Evolutionary conservation across 495 filamentous ascomycete genomes (phyloP).

Genomic region (Penicillium cinerascens): DNA sequence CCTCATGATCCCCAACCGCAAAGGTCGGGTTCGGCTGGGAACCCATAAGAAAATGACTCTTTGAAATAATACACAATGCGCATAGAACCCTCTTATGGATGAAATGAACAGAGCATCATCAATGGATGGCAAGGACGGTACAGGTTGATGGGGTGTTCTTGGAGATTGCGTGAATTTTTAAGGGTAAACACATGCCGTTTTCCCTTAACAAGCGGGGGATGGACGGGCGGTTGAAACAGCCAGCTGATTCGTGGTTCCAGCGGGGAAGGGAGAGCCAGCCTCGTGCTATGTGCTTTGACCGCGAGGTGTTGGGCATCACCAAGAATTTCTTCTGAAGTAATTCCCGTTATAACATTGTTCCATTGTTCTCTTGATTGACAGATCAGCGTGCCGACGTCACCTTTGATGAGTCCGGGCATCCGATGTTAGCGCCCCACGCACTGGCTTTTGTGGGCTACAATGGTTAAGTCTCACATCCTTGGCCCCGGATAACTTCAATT

Average conservation of each 20-base stretch:
- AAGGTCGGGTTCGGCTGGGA: slow-evolving; percentile 26
- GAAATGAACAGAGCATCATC: background rate
- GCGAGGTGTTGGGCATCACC: background rate
- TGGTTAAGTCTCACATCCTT: background rate
- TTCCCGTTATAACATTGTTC: background rate
- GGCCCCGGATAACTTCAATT: background rate
- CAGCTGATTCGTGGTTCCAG: background rate
- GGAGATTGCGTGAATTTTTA: background rate
- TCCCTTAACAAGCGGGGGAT: background rate
- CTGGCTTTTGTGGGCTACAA: background rate
- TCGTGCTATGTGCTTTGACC: background rate
- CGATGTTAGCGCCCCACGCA: background rate
- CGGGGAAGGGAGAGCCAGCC: too few relatives aligned
- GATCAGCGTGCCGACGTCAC: background rate
- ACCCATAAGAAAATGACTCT: background rate
- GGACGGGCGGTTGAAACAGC: background rate
- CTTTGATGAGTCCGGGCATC: background rate
- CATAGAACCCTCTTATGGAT: too few relatives aligned
- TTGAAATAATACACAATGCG: too few relatives aligned
- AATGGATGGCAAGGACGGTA: background rate
- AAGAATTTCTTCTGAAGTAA: background rate
- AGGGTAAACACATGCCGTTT: background rate
- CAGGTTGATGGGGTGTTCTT: background rate
- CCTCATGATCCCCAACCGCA: slow-evolving; percentile 23
- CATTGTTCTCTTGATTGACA: background rate